Evolutionary conservation across 768 basidiomycete genomes (phyloP), one percentile per base, ranked within the genome.

Genomic region (Serendipita indica): DNA sequence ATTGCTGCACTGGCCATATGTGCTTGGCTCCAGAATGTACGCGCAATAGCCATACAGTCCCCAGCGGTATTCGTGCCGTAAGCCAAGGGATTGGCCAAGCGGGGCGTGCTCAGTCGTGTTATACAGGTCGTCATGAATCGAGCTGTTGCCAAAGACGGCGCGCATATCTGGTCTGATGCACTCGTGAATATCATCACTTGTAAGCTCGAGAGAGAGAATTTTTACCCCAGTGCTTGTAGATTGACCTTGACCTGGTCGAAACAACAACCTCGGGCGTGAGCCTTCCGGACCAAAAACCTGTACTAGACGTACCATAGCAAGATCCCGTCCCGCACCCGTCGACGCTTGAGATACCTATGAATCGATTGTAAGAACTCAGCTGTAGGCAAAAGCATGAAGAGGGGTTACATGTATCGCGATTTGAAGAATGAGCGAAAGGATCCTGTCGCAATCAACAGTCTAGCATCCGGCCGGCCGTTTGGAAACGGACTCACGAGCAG

Each of bases 11-110:
- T 70, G 75, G 25, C 86, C 87, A 32, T 72, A 73, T 16, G 75
- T 74, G 39, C 71, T 68, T 62, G 80, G 77, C 22, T 13, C 30
- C 10, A 54, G 32, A 63, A 83, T 72, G 64, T 82, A 89, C 64
- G 77, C 87, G 64, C 88, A 90, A 67, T 86, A 79, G 20, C 80
- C 79, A 71, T 89, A 90, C 22, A 90, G 72, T n/a, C 88, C 88
- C 62, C 84, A 89, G 60, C 79, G 72, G 71, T 90, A 90, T 60
- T 74, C 69, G 67, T 82, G 77, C 64, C 87, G 79, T 59, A 89
- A 70, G 22, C 88, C 88, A 12, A 73, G 71, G 43, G 72, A 66
- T 49, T 70, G 66, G 49, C 74, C 75, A 1, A 89, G 78, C 3
- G 86, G 82, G 39, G 77, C 75, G 33, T 79, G 78, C 22, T 79